Evolutionary conservation across 257 asterid genomes (phyloP).

Genomic region (Parsonsia alboflavescens): DNA sequence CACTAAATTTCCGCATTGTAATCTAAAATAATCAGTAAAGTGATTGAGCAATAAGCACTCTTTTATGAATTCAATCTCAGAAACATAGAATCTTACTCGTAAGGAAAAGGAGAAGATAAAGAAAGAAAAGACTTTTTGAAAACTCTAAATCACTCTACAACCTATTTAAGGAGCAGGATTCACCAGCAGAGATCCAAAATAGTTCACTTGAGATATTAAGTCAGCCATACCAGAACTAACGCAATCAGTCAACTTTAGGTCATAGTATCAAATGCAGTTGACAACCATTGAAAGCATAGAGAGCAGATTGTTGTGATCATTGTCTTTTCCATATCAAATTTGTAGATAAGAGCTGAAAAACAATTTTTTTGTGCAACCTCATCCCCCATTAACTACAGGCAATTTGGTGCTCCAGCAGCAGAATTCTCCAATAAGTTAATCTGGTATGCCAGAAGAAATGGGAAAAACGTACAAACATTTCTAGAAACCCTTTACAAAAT

Average conservation of each 20-base stretch:
- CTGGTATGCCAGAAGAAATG: not conserved
- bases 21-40: not conserved
- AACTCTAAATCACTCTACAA: not conserved
- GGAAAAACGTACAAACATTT: not conserved
- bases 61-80: not conserved
- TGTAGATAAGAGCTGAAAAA: not conserved
- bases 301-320: not conserved
- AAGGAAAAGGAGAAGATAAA: too few species aligned
- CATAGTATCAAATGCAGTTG: not conserved
- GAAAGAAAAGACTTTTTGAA: not conserved
- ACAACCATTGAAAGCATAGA: not conserved
- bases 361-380: not conserved
- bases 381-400: not conserved
- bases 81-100: not conserved
- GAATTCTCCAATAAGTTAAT: not conserved
- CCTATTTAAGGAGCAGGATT: not conserved
- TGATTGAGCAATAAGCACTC: not conserved
- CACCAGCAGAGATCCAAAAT: not conserved
- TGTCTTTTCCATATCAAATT: not conserved
- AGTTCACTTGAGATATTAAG: not conserved
- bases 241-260: not conserved
- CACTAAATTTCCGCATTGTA: not conserved
- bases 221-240: not conserved
- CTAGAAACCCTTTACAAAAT: not conserved
- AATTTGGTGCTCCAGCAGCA: slow-evolving; percentile 1